A percentile compares a stretch with the other conserved stretches of the same genome.
Evolutionary conservation across 331 rosid species (phyloP).

Genomic region (Acacia pycnantha): DNA sequence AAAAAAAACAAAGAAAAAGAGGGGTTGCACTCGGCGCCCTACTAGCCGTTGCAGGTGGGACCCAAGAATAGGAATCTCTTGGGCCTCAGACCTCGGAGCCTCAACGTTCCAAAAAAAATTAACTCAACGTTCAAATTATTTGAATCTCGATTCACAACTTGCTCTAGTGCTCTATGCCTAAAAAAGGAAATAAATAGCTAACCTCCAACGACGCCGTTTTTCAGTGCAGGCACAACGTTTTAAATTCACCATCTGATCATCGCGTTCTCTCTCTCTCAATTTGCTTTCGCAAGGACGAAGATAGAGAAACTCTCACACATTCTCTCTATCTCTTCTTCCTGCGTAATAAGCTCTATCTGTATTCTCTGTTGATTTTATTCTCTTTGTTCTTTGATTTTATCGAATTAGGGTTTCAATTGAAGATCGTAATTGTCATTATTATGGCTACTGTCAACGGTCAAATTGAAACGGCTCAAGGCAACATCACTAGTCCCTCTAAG

Average conservation of each 20-base stretch:
- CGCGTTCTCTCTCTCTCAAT: background rate
- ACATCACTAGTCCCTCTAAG: constrained; percentile 51
- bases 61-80: background rate
- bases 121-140: constrained; percentile 53
- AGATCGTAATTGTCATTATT: background rate
- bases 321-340: background rate
- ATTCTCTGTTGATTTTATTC: background rate
- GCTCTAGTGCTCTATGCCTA: background rate
- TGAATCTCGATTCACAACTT: background rate
- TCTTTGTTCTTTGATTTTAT: background rate
- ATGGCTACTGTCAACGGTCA: constrained; percentile 70
- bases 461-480: constrained; percentile 42
- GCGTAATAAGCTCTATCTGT: background rate
- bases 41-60: constrained; percentile 54
- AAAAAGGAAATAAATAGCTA: background rate
- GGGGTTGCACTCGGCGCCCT: no score
- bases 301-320: background rate
- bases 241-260: background rate
- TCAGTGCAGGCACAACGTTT: background rate
- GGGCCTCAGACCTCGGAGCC: background rate
- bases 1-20: background rate
- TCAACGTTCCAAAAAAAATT: background rate
- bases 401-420: background rate
- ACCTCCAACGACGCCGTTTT: constrained; percentile 42
- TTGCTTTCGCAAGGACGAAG: background rate